Evolutionary conservation across 2,329 filamentous ascomycete genomes (phyloP), one percentile per base, ranked within the genome.

Genomic region (Monilinia aucupariae): DNA sequence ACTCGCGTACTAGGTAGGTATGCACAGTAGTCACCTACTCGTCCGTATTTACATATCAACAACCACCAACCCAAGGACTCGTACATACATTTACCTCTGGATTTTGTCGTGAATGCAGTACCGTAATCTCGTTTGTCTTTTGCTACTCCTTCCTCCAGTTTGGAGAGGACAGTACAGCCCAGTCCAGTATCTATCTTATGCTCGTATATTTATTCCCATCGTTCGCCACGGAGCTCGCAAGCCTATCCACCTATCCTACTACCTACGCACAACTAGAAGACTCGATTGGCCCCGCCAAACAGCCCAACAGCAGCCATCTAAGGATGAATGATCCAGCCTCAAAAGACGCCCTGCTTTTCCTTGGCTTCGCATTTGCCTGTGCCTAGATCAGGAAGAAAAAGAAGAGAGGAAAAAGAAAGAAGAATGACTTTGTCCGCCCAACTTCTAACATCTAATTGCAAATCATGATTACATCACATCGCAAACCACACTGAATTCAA

Each of bases 211-310:
- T 4, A 54, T 43, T 9, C 37, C 39, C 25, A 30, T 17, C 37
- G 22, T 54, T 13, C 37, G n/a, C 15, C 22, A 6, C 12, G 7
- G 25, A 41, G 34, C 15, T 54, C 34, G 25, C 25, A 54, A 54
- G 22, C 34, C 51, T n/a, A n/a, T n/a, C n/a, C n/a, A n/a, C n/a
- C 34, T 41, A 27, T 27, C 34, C n/a, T 20, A 53, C 22, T 12
- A 10, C 20, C 15, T 27, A 41, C 15, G 22, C 51, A 54, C 9
- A 20, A n/a, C n/a, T n/a, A n/a, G n/a, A n/a, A n/a, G n/a, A n/a
- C 34, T 54, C 39, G 52, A 54, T 43, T n/a, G n/a, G 34, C 52
- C 52, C 52, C 20, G 41, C 52, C 52, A 54, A 43, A n/a, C n/a
- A n/a, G n/a, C n/a, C n/a, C n/a, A n/a, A n/a, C n/a, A n/a, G n/a